A percentile compares a stretch with the other conserved stretches of the same genome.
These are phyloP conservation scores for Chrysoporthe deuterocubensis DNA, from an alignment of 2,329 filamentous ascomycete genomes.

Conservation along the genomic window DNA sequence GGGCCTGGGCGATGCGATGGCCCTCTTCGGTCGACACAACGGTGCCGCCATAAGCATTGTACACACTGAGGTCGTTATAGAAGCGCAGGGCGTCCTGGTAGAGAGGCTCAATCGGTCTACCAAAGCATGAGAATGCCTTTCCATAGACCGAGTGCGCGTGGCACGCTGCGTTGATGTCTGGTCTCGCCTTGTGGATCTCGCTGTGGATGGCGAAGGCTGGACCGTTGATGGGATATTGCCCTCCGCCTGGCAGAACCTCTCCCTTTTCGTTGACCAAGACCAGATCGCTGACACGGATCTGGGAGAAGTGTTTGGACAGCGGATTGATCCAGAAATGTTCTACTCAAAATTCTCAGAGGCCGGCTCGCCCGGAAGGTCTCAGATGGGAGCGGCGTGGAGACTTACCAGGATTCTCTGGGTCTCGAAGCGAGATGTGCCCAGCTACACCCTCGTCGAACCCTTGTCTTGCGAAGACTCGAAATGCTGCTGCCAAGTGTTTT, in stretches of 20 bases:
- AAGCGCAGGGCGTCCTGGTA: constrained; percentile 9
- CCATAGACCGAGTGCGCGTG: constrained; percentile 64
- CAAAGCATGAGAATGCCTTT: constrained; percentile 52
- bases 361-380: no score
- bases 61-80: constrained; percentile 13
- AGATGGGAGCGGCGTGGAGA: background rate
- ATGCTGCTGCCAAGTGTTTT: constrained; percentile 58
- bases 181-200: constrained; percentile 62
- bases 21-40: constrained; percentile 5
- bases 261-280: constrained; percentile 62
- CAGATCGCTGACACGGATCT: constrained; percentile 62
- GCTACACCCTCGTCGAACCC: constrained; percentile 63
- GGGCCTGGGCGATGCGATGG: constrained; percentile 1
- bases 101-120: background rate
- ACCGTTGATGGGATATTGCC: constrained; percentile 2
- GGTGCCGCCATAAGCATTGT: constrained; percentile 7
- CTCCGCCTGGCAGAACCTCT: background rate
- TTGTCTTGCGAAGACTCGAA: constrained; percentile 62
- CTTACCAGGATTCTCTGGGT: constrained; percentile 2
- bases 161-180: constrained; percentile 56
- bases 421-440: constrained; percentile 62
- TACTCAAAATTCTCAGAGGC: background rate
- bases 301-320: constrained; percentile 60
- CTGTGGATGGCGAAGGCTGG: constrained; percentile 65
- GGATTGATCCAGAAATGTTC: constrained; percentile 63